Conservation (phyloP, 768 basidiomycete genomes). For the Lentinula boryana region DNA sequence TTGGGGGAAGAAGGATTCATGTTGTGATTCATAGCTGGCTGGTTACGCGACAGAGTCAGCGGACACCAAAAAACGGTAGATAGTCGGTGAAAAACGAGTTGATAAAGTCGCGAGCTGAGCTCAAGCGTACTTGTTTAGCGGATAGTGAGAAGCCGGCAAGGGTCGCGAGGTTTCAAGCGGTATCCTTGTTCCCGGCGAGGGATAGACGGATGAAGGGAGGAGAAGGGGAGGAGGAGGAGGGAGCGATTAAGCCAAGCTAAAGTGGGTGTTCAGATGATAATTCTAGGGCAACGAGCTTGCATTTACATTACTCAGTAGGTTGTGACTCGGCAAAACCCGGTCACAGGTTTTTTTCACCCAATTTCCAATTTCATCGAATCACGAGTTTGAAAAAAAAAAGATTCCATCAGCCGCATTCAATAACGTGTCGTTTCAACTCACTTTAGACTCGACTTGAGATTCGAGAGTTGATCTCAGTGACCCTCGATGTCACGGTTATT, state of each 20-base stretch:
- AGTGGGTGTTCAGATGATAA: slow-evolving; percentile 5
- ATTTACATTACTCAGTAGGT: background rate
- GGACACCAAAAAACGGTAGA: slow-evolving; percentile 27
- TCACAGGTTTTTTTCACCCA: background rate
- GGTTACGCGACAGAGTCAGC: slow-evolving; percentile 39
- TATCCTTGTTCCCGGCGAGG: slow-evolving; percentile 41
- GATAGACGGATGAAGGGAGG: slow-evolving; percentile 24
- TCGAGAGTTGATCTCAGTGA: background rate
- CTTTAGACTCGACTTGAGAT: background rate
- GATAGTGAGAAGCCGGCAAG: slow-evolving; percentile 71
- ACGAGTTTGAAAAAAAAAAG: background rate
- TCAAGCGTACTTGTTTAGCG: slow-evolving; percentile 51
- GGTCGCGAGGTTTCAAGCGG: slow-evolving; percentile 82
- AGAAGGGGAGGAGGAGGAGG: slow-evolving; percentile 23
- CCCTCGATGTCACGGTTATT: too few species aligned
- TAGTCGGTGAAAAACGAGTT: slow-evolving; percentile 29
- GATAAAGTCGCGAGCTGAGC: slow-evolving; percentile 51
- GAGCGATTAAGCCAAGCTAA: slow-evolving; percentile 12
- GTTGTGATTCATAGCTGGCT: slow-evolving; percentile 27
- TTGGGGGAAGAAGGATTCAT: slow-evolving; percentile 31
- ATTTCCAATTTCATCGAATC: background rate
- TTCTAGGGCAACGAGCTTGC: background rate
- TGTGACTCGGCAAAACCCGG: background rate
- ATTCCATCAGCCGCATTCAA: background rate
- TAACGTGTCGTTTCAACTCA: background rate